Percentiles rank a stretch among this genome's conserved stretches.
Conservation (phyloP, 352 stramenopile genomes). For the Globisporangium apiculatum region DNA sequence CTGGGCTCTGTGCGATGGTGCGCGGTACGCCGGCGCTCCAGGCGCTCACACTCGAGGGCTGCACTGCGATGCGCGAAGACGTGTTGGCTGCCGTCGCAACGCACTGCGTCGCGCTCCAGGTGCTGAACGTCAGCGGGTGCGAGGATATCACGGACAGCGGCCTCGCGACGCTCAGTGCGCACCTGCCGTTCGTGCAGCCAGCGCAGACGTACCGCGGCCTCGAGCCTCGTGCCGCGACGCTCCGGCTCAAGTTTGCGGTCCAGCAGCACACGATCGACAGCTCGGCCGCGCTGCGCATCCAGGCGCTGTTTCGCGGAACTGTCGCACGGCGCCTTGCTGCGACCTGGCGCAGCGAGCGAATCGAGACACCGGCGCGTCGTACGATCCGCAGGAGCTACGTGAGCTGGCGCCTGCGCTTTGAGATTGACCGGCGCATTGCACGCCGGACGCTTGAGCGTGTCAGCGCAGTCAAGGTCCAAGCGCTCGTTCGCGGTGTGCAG, state of each 20-base stretch:
- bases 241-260: conserved; percentile 61
- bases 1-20: conserved; percentile 43
- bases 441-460: conserved; percentile 22
- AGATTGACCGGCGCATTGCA: conserved; percentile 27
- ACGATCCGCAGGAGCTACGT: conserved; percentile 48
- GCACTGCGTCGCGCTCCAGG: conserved; percentile 45
- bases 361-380: conserved; percentile 39
- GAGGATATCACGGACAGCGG: conserved; percentile 74
- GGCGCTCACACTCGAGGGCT: conserved; percentile 63
- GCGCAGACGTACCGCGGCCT: conserved; percentile 49
- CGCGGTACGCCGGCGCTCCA: conserved; percentile 43
- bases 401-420: conserved; percentile 32
- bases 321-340: conserved; percentile 37
- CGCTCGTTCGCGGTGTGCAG: conserved; percentile 39
- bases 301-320: conserved; percentile 58
- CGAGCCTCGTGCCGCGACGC: conserved; percentile 38
- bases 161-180: conserved; percentile 51
- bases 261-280: conserved; percentile 70
- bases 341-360: conserved; percentile 44
- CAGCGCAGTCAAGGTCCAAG: conserved; percentile 51
- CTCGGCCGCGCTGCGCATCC: conserved; percentile 62
- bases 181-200: conserved; percentile 63
- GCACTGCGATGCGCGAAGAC: conserved; percentile 58
- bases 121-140: conserved; percentile 67
- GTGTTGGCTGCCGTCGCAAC: conserved; percentile 51